phyloP scores from a whole-genome alignment of 805 yeast species.

The Myxozyma monticola region DNA sequence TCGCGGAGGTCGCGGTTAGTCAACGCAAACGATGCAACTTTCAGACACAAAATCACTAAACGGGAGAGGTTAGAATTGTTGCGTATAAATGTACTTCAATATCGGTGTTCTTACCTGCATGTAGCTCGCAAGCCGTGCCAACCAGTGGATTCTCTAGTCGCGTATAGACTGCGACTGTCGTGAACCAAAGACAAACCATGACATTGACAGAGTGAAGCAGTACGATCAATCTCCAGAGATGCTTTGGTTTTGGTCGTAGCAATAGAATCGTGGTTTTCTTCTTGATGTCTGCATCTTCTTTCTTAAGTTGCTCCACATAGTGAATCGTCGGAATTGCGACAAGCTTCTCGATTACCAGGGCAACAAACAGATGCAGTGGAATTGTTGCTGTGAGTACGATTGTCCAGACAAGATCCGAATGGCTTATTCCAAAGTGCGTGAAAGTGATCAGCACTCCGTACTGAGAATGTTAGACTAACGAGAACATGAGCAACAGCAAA shows the following conservation, averaged over 20 bases:
- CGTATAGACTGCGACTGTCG: conserved; percentile 40
- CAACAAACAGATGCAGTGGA: conserved; percentile 42
- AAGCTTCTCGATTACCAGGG: conserved; percentile 40
- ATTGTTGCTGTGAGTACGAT: conserved; percentile 35
- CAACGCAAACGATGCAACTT: conserved; percentile 46
- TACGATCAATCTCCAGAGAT: conserved; percentile 38
- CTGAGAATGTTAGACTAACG: conserved; percentile 1
- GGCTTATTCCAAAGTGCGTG: conserved; percentile 38
- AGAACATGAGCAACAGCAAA: background rate
- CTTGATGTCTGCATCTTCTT: background rate
- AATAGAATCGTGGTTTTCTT: conserved; percentile 8
- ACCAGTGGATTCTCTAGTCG: conserved; percentile 44
- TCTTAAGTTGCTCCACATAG: conserved; percentile 12
- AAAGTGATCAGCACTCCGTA: conserved; percentile 41
- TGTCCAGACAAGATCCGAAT: conserved; percentile 37
- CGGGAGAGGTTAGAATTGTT: background rate
- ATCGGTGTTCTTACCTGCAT: conserved; percentile 38
- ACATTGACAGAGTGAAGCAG: conserved; percentile 40
- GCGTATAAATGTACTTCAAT: too few species aligned
- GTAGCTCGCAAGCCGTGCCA: conserved; percentile 47
- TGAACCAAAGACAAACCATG: conserved; percentile 34
- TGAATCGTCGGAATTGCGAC: conserved; percentile 35
- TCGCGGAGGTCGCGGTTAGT: conserved; percentile 48
- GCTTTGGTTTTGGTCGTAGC: conserved; percentile 31
- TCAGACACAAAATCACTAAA: conserved; percentile 42